Percentiles rank a stretch among this genome's conserved stretches.
These are phyloP conservation scores for Cucurbita ficifolia DNA, from an alignment of 306 rosid species.

Conservation along the genomic window DNA sequence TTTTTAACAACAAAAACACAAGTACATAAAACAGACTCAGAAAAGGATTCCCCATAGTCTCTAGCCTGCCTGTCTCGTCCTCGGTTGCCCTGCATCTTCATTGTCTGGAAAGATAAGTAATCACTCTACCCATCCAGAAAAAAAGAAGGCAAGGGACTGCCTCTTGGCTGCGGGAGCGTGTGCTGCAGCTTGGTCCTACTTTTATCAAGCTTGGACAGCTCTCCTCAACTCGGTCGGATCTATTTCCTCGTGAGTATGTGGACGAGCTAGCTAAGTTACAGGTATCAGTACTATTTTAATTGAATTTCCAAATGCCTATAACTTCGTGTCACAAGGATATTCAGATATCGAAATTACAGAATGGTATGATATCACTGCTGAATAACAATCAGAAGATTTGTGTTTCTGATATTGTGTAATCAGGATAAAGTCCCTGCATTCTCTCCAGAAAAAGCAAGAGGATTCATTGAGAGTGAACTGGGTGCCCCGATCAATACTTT, in stretches of 20 bases:
- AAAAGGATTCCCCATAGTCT: too few relatives aligned
- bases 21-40: too few relatives aligned
- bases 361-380: background rate
- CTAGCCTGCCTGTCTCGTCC: too few relatives aligned
- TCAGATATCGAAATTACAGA: background rate
- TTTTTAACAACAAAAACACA: too few relatives aligned
- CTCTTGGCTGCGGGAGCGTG: slow-evolving; percentile 71
- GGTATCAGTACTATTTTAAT: background rate
- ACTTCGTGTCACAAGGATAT: background rate
- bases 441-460: slow-evolving; percentile 60
- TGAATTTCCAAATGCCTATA: background rate
- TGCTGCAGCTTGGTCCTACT: slow-evolving; percentile 88
- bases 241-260: slow-evolving; percentile 77
- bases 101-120: too few relatives aligned
- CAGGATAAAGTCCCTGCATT: slow-evolving; percentile 93
- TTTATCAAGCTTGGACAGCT: slow-evolving; percentile 90
- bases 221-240: slow-evolving; percentile 85
- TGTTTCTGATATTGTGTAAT: slow-evolving; percentile 6
- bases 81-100: too few relatives aligned
- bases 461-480: slow-evolving; percentile 66
- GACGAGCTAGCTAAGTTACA: slow-evolving; percentile 73
- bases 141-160: slow-evolving; percentile 57
- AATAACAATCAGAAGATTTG: background rate
- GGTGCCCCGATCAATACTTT: slow-evolving; percentile 47
- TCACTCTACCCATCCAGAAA: slow-evolving; percentile 33